Evolutionary conservation across 2,329 filamentous ascomycete species (phyloP), one percentile per base, ranked within the genome.

Genomic region (Elsinoe fawcettii): DNA sequence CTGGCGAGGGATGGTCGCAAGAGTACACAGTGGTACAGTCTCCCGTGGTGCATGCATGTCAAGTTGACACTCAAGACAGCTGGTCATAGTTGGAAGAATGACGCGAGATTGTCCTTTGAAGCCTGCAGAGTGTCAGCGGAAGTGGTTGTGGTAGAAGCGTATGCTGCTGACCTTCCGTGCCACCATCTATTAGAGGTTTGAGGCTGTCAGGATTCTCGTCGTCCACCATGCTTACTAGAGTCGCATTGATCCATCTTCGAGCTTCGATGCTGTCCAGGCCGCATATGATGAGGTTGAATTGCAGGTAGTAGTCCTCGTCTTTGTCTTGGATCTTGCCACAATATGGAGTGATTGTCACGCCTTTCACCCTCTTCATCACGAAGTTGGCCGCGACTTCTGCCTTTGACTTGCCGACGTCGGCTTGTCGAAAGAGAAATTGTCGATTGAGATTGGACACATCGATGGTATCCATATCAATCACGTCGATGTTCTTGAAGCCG

Each of bases 381-480:
- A 97, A 97, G 9, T 81, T 81, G 7, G 93, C 93, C 2, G 93
- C 93, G 43, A 96, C 88, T 68, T 93, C 89, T 51, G 95, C 93
- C 74, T 99, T 99, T 64, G 81, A 88, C 67, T 90, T 92, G 36
- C 95, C 93, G 25, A 99, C 92, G 70, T 99, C 93, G 60, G 84
- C 78, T 65, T 91, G 82, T 20, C 93, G 88, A 73, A 99, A 99
- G 59, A 99, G 83, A 68, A 99, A 99, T 67, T 99, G 93, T 41
- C 93, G 87, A 73, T 99, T 99, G 20, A 99, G 80, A 70, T 99
- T 99, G 53, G 91, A 96, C 60, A 99, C 92, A 69, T 99, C 93
- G 71, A 99, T 99, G 1, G 92, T 99, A 72, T 99, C 89, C 93
- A 99, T 99, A 74, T 99, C 93, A 66, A 99, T 97, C 59, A 99